A percentile compares a stretch with the other conserved stretches of the same genome.
Conservation (phyloP, 208 protist genomes). For the Leishmania amazonensis region DNA sequence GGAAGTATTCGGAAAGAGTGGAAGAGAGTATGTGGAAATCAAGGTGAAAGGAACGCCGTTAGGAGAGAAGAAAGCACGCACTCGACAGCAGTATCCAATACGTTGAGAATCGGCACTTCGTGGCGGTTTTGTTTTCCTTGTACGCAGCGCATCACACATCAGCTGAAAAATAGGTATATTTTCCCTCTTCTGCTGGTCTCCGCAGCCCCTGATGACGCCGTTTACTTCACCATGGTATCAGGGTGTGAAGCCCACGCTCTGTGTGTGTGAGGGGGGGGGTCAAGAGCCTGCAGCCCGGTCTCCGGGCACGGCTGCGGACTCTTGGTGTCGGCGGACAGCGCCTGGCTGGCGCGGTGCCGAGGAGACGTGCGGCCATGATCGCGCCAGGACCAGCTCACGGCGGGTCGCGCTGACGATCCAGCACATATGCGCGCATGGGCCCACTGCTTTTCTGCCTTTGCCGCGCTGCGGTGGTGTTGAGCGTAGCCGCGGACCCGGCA, state of each 20-base stretch:
- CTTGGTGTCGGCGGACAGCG: not conserved
- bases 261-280: no score
- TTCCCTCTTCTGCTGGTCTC: not conserved
- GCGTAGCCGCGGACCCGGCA: no score
- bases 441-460: not conserved
- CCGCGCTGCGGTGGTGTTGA: not conserved
- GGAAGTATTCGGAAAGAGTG: not conserved
- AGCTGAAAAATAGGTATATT: not conserved
- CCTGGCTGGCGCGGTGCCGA: not conserved
- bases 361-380: not conserved
- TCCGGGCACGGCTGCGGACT: no score
- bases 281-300: not conserved
- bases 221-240: not conserved
- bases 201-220: not conserved
- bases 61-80: not conserved
- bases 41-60: no score
- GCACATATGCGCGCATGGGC: not conserved
- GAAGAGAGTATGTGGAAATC: not conserved
- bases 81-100: not conserved
- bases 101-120: no score
- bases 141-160: not conserved
- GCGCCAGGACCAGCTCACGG: not conserved
- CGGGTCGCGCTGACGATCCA: no score
- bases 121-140: not conserved
- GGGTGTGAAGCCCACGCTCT: no score